Conservation (phyloP, 768 basidiomycete genomes). For the Lactarius quietus region DNA sequence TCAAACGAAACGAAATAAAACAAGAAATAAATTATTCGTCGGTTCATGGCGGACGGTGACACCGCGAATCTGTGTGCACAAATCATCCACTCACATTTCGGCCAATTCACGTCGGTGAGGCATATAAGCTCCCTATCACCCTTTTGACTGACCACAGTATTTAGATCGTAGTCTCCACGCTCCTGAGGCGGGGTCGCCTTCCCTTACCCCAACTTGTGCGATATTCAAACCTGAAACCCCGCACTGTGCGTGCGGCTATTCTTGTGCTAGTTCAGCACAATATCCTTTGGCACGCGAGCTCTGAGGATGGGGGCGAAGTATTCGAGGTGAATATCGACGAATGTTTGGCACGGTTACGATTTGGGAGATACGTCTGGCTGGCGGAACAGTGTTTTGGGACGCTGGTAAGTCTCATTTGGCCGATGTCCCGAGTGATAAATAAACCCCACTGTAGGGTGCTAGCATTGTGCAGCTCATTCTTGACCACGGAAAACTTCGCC, state of each 20-base stretch:
- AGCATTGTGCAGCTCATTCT: conserved; percentile 74
- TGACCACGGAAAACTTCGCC: conserved; percentile 82
- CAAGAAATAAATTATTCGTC: background rate
- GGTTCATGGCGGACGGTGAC: conserved; percentile 59
- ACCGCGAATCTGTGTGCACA: conserved; percentile 58
- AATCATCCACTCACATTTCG: conserved; percentile 63
- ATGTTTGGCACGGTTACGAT: conserved; percentile 76
- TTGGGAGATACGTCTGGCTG: conserved; percentile 76
- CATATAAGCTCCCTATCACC: background rate
- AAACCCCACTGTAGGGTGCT: conserved; percentile 49
- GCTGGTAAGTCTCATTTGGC: conserved; percentile 46
- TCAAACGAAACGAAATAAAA: background rate
- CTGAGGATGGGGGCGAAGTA: conserved; percentile 68
- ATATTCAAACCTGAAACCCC: conserved; percentile 62
- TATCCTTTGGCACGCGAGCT: conserved; percentile 78
- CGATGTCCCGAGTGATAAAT: background rate
- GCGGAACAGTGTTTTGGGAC: conserved; percentile 69
- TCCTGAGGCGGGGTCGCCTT: conserved; percentile 84
- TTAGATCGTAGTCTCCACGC: conserved; percentile 67
- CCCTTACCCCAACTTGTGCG: conserved; percentile 64
- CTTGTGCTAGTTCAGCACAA: conserved; percentile 89
- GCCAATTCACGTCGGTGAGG: conserved; percentile 60
- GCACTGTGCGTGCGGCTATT: conserved; percentile 64
- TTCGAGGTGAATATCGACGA: conserved; percentile 82
- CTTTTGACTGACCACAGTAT: background rate